phyloP scores from a whole-genome alignment of 306 rosid species.

The Alnus glutinosa region DNA sequence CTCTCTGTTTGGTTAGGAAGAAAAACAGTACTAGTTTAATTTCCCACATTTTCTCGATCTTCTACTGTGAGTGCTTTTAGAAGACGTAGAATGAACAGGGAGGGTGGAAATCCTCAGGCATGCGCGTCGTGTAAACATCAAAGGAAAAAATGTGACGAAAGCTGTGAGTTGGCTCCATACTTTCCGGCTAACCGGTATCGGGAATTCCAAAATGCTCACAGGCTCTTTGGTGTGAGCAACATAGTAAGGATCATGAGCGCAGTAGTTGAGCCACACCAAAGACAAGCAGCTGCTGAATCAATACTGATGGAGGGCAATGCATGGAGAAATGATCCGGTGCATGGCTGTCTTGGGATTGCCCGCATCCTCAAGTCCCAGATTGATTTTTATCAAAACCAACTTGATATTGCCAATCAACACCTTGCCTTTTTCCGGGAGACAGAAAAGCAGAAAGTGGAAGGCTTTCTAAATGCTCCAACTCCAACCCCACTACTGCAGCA shows the following conservation, averaged over 20 bases:
- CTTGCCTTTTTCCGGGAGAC: constrained; percentile 10
- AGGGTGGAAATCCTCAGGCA: not conserved
- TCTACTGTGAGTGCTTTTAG: not conserved
- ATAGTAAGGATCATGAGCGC: constrained; percentile 11
- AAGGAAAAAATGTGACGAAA: constrained; percentile 25
- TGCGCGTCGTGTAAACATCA: constrained; percentile 35
- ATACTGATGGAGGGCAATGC: constrained; percentile 17
- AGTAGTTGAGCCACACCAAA: constrained; percentile 6
- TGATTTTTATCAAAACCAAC: not conserved
- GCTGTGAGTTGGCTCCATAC: constrained; percentile 29
- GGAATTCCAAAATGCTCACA: constrained; percentile 25
- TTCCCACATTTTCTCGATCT: not conserved
- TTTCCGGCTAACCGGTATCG: constrained; percentile 7
- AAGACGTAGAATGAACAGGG: constrained; percentile 3
- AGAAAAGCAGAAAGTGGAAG: not conserved
- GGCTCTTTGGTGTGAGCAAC: constrained; percentile 29
- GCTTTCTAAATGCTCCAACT: no score
- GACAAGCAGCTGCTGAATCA: constrained; percentile 21
- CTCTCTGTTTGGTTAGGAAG: no score
- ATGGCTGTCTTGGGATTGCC: constrained; percentile 26
- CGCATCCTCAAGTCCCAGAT: not conserved
- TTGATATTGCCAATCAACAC: not conserved
- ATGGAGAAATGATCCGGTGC: constrained; percentile 17
- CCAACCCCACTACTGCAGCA: not conserved
- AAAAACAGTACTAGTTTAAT: no score